Evolutionary conservation across 2,329 filamentous ascomycete genomes (phyloP).

Genomic region (Fusarium redolens): DNA sequence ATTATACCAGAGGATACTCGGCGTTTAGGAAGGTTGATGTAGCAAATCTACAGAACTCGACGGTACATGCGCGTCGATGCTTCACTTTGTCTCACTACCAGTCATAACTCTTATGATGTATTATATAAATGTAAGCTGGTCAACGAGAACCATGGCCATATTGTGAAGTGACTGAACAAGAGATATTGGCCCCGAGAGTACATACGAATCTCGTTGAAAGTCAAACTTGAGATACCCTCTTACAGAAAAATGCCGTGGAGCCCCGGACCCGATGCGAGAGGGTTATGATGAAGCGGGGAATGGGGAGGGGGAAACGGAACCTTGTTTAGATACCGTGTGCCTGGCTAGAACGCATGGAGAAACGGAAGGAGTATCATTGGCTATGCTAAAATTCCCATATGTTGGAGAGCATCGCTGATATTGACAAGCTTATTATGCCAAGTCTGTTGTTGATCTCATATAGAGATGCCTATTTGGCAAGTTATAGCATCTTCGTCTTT

Average conservation of each 20-base stretch:
- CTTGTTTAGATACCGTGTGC: constrained; percentile 3
- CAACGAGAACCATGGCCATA: neutral
- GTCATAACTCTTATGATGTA: neutral
- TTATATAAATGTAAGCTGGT: neutral
- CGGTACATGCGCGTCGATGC: neutral
- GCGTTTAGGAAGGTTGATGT: constrained; percentile 42
- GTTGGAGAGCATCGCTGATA: neutral
- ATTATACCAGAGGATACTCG: constrained; percentile 35
- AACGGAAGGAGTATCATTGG: constrained; percentile 13
- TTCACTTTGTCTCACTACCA: neutral
- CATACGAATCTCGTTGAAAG: neutral
- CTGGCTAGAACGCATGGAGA: constrained; percentile 28
- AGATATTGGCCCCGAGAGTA: constrained; percentile 1
- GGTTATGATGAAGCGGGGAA: constrained; percentile 22
- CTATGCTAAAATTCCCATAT: neutral
- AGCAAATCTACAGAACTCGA: constrained; percentile 21
- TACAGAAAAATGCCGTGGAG: constrained; percentile 1
- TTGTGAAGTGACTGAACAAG: neutral
- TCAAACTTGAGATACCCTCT: constrained; percentile 2
- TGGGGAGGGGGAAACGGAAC: constrained; percentile 40
- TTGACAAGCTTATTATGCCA: neutral
- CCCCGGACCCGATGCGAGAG: constrained; percentile 11
- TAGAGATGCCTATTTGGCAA: neutral
- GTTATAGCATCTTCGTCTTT: neutral
- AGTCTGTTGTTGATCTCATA: neutral